Base-by-base conservation (phyloP, 192 early-diverging fungal species). In the Coemansia sp. region DNA sequence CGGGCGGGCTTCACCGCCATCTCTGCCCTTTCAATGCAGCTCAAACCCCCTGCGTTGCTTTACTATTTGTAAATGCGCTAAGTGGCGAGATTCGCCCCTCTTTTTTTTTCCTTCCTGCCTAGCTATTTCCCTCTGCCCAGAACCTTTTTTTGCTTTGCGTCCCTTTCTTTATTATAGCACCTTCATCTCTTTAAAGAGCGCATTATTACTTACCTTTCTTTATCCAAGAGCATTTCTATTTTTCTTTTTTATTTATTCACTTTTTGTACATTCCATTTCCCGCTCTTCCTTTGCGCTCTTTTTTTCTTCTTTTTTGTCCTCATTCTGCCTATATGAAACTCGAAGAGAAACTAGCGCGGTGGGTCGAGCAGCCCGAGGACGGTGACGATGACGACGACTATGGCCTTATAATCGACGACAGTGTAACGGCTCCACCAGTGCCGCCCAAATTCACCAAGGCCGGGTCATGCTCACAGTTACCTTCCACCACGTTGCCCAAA, bases 391-490 rank as follows among this genome's bases (percentile, higher is more conserved):
- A 75, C 67, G 66, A 62, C 49, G 79, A 81, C 74, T 81, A 81
- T 31, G 79, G 79, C 9, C 66, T 81, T 50, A 81, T 81, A 36
- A 81, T 81, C 36, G 79, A 81, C 66, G 74, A 76, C 65, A 73
- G 70, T 38, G 71, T 82, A 18, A 82, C 75, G 2, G 66, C 74
- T 18, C 66, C 71, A 16, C 38, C 68, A 7, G 58, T 34, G 27
- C 62, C 66, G 13, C 79, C 74, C 22, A 68, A 71, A 46, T 81
- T 76, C 57, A 73, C 68, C 66, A 76, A 77, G 49, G 73, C 74
- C 11, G 80, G 70, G 49, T 75, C 79, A 22, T 81, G 73, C 47
- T 76, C 79, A 31, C 71, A 71, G 62, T 62, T 81, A 34, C 79
- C 71, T 6, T 57, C 58, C 20, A 62, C 70, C 49, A 52, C 70